Evolutionary conservation across 2,329 filamentous ascomycete genomes (phyloP).

Genomic region (Davidsoniella neocaledoniae): DNA sequence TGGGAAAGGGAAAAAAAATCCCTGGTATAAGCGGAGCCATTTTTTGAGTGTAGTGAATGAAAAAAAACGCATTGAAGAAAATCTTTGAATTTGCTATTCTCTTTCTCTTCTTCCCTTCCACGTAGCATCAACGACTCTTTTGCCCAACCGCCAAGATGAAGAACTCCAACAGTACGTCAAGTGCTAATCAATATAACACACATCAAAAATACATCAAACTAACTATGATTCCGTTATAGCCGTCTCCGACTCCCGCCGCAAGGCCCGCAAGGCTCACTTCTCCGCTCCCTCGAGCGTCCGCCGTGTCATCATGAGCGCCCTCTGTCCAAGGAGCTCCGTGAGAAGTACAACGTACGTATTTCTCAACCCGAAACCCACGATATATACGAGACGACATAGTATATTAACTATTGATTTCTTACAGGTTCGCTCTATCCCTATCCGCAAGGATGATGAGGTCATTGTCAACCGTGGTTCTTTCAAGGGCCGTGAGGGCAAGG

Average conservation of each 20-base stretch:
- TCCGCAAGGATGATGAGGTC: slow-evolving; percentile 97
- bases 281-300: slow-evolving; percentile 83
- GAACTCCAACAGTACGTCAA: slow-evolving; percentile 11
- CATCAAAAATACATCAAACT: neutral
- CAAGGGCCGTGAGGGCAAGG: slow-evolving; percentile 98
- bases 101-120: slow-evolving; percentile 4
- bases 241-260: slow-evolving; percentile 72
- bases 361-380: neutral
- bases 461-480: slow-evolving; percentile 78
- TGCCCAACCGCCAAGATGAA: slow-evolving; percentile 11
- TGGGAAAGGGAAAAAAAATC: no score
- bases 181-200: neutral
- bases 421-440: slow-evolving; percentile 83
- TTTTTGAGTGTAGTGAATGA: neutral
- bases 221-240: slow-evolving; percentile 22
- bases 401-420: slow-evolving; percentile 4
- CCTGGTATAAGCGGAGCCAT: no score
- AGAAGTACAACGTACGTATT: slow-evolving; percentile 87
- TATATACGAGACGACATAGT: neutral
- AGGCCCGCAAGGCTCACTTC: slow-evolving; percentile 99
- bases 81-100: neutral
- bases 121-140: slow-evolving; percentile 9
- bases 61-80: slow-evolving; percentile 3
- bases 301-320: slow-evolving; percentile 93
- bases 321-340: slow-evolving; percentile 89